Evolutionary conservation across 371 early-diverging fungal genomes (phyloP).

Genomic region (Paraphysoderma sedebokerense): DNA sequence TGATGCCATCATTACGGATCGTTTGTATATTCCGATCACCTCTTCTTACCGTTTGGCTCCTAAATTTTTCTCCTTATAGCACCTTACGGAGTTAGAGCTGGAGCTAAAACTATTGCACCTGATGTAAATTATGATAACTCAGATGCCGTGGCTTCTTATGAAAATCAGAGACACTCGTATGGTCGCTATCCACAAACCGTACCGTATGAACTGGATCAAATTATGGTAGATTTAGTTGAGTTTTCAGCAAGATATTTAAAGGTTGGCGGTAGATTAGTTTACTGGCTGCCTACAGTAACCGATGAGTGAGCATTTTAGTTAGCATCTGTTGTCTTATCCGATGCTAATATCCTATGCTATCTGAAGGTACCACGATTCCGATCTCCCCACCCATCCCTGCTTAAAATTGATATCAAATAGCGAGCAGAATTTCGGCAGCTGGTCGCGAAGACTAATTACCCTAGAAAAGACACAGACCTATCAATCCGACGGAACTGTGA

Average conservation of each 20-base stretch:
- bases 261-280: slow-evolving; percentile 78
- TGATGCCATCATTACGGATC: slow-evolving; percentile 70
- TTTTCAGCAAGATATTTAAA: slow-evolving; percentile 67
- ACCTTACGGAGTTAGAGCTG: slow-evolving; percentile 97
- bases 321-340: neutral
- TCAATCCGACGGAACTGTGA: no score
- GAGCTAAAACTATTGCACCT: slow-evolving; percentile 65
- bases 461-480: slow-evolving; percentile 56
- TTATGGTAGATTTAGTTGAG: slow-evolving; percentile 59
- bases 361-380: slow-evolving; percentile 40
- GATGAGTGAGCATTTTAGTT: slow-evolving; percentile 38
- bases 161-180: slow-evolving; percentile 2
- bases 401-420: slow-evolving; percentile 66
- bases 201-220: slow-evolving; percentile 85
- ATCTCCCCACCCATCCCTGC: slow-evolving; percentile 70
- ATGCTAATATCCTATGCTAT: neutral
- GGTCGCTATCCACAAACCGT: slow-evolving; percentile 65
- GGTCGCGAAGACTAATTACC: slow-evolving; percentile 84
- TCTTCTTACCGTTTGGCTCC: neutral
- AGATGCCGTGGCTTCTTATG: no score
- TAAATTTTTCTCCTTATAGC: slow-evolving; percentile 20
- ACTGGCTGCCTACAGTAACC: slow-evolving; percentile 86
- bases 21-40: slow-evolving; percentile 1
- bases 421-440: slow-evolving; percentile 82
- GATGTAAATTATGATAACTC: no score